Percentiles rank a stretch among this genome's conserved stretches.
These are phyloP conservation scores for Pholiota molesta DNA, from an alignment of 768 basidiomycete species.

Conservation along the genomic window DNA sequence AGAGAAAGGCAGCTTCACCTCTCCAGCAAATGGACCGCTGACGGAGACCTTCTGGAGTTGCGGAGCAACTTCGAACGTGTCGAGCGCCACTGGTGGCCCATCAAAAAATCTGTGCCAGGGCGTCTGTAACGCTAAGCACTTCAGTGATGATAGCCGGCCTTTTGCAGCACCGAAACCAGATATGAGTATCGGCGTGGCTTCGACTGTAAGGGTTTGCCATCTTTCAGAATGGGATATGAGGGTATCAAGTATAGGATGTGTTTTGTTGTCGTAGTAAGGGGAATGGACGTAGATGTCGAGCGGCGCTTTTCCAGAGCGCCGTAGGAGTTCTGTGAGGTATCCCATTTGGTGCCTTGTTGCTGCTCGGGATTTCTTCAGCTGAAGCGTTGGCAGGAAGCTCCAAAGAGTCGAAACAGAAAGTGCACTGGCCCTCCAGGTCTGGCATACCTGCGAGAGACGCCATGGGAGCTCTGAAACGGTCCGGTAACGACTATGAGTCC, in stretches of 20 bases:
- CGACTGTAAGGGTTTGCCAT: slow-evolving; percentile 24
- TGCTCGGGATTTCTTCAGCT: slow-evolving; percentile 10
- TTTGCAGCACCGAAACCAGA: slow-evolving; percentile 21
- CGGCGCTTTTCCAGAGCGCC: slow-evolving; percentile 20
- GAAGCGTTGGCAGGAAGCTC: slow-evolving; percentile 20
- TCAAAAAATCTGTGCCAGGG: slow-evolving; percentile 1
- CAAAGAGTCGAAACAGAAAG: slow-evolving; percentile 23
- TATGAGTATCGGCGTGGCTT: slow-evolving; percentile 15
- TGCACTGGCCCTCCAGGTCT: slow-evolving; percentile 20
- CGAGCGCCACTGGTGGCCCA: slow-evolving; percentile 8
- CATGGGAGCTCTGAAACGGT: slow-evolving; percentile 21
- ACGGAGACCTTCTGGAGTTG: slow-evolving; percentile 22
- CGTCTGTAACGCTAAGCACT: slow-evolving; percentile 19
- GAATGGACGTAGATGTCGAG: slow-evolving; percentile 22
- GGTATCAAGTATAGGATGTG: slow-evolving; percentile 24
- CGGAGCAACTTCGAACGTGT: slow-evolving; percentile 29
- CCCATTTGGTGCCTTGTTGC: slow-evolving; percentile 11
- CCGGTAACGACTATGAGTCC: slow-evolving; percentile 9
- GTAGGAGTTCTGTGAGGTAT: slow-evolving; percentile 16
- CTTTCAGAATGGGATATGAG: slow-evolving; percentile 24
- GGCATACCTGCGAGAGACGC: slow-evolving; percentile 23
- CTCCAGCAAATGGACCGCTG: slow-evolving; percentile 17
- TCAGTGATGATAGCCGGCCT: slow-evolving; percentile 24
- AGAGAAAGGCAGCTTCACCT: slow-evolving; percentile 21
- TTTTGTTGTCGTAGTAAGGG: slow-evolving; percentile 10